Evolutionary conservation across 371 early-diverging fungal genomes (phyloP), one percentile per base, ranked within the genome.

Genomic region (Mucor racemosus): DNA sequence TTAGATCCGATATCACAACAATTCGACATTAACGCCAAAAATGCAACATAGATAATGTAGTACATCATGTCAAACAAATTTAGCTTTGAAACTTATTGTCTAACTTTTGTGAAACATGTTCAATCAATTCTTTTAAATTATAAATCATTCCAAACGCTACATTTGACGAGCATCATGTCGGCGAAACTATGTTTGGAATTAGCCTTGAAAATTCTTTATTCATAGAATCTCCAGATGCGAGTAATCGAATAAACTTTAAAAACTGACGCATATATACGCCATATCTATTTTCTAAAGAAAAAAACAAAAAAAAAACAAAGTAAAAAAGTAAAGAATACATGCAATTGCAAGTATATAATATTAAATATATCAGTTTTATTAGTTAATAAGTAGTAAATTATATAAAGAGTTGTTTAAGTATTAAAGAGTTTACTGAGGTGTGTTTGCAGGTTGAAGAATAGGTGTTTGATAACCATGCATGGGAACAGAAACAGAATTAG

Each of bases 391-490:
- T 50, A 50, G 50, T 50, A 50, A 13, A 55, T 33, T 59, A 15
- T 40, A 21, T 41, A 41, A 59, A 13, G 10, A 31, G 9, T 14
- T 41, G 19, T 6, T 33, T 15, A 34, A 55, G 55, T 55, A 55
- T 55, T 35, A 55, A 7, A 55, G n/a, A 55, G 53, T 15, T 55
- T 58, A 64, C 21, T 42, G 58, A 36, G 57, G 57, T 38, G 64
- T n/a, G 33, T 62, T 71, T 6, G 66, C 63, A 59, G 62, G 62
- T 21, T 71, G 35, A 42, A 71, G 71, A 5, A 58, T 38, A 8
- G 71, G 71, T 3, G 71, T 71, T 10, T 71, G 71, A 38, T 71
- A 71, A 10, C 71, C 71, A 31, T 48, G 57, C 21, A 21, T 46
- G 13, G 63, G 62, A 38, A 57, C 67, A 17, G 64, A 55, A 17